Percentiles rank a stretch among this genome's conserved stretches.
These are phyloP conservation scores for Nicotiana knightiana DNA, from an alignment of 257 asterid genomes.

Conservation along the genomic window DNA sequence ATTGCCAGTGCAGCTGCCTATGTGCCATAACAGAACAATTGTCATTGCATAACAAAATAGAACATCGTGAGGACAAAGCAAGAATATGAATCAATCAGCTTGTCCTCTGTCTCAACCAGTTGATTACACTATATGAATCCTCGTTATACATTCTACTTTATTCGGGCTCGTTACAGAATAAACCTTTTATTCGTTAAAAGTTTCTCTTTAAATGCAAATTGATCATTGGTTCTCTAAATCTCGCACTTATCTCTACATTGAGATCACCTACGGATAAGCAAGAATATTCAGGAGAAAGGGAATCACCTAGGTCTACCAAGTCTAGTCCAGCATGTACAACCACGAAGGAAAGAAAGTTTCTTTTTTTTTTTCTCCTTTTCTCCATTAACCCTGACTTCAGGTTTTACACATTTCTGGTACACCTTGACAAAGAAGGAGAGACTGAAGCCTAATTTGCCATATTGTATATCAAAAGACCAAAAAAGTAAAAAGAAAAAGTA, in stretches of 20 bases:
- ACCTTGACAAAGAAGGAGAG: background rate
- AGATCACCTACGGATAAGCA: background rate
- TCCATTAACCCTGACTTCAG: background rate
- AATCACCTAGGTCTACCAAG: background rate
- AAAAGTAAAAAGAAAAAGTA: background rate
- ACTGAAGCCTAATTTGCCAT: background rate
- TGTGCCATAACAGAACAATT: slow-evolving; percentile 5
- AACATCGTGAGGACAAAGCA: background rate
- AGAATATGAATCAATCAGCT: background rate
- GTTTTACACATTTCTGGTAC: background rate
- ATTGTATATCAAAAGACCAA: background rate
- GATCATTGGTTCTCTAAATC: background rate
- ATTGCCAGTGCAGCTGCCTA: slow-evolving; percentile 97
- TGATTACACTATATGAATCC: background rate
- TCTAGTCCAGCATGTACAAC: background rate
- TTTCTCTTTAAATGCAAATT: background rate
- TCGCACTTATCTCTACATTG: background rate
- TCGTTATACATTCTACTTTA: background rate
- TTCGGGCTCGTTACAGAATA: background rate
- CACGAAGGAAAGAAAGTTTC: background rate
- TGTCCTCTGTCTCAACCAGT: background rate
- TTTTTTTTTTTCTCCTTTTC: background rate
- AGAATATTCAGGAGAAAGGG: slow-evolving; percentile 1
- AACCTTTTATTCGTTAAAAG: background rate
- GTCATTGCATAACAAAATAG: background rate